phyloP scores from a whole-genome alignment of 2,329 filamentous ascomycete species.

The Raffaelea deltoideospora region DNA sequence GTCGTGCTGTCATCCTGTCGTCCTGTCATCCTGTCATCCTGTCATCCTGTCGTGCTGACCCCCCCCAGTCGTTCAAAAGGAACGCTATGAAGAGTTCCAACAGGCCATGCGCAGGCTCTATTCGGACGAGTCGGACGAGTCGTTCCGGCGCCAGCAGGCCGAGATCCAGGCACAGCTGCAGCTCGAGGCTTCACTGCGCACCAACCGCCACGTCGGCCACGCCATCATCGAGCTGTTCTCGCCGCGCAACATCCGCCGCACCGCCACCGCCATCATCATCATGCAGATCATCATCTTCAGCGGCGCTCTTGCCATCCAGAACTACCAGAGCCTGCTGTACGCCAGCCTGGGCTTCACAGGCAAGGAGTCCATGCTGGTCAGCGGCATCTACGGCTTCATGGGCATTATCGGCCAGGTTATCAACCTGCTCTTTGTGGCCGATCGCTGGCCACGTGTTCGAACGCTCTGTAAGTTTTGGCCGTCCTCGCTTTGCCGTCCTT shows the following conservation, averaged over 20 bases:
- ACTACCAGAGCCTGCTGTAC: constrained; percentile 19
- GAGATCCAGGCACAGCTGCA: constrained; percentile 14
- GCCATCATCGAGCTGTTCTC: constrained; percentile 13
- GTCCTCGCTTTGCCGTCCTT: too few species aligned
- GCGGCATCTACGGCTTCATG: constrained; percentile 25
- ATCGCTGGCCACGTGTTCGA: constrained; percentile 14
- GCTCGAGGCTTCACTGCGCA: constrained; percentile 8
- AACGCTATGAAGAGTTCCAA: constrained; percentile 13
- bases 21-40: not conserved
- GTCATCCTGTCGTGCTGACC: too few species aligned
- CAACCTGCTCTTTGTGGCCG: constrained; percentile 14
- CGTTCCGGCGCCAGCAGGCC: constrained; percentile 10
- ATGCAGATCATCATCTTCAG: constrained; percentile 17
- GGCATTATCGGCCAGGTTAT: constrained; percentile 16
- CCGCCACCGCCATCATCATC: constrained; percentile 14
- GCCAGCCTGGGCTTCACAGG: constrained; percentile 31
- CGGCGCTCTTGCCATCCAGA: constrained; percentile 16
- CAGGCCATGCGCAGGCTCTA: constrained; percentile 12
- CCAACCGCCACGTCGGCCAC: constrained; percentile 6
- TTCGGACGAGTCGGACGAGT: constrained; percentile 11
- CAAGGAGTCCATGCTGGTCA: constrained; percentile 29
- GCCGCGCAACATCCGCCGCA: constrained; percentile 14
- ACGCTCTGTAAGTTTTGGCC: not conserved
- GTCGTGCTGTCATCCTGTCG: not conserved
- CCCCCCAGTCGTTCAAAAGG: constrained; percentile 7